Evolutionary conservation across 257 asterid genomes (phyloP).

Genomic region (Nicotiana benthamiana): DNA sequence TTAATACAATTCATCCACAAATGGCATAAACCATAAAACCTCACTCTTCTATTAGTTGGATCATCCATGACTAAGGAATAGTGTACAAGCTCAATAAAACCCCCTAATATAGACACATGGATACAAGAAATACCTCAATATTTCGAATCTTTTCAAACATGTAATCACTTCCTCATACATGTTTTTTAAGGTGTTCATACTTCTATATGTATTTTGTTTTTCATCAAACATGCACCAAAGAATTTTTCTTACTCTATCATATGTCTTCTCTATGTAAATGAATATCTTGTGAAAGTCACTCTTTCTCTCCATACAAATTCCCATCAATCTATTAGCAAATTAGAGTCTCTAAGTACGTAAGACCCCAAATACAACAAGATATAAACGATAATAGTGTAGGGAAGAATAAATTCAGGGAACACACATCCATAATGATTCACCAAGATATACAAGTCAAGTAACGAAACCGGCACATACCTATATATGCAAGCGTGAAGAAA

Average conservation of each 20-base stretch:
- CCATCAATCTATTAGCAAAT: neutral
- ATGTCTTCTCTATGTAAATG: neutral
- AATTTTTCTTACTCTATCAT: neutral
- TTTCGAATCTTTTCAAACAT: neutral
- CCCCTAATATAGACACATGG: neutral
- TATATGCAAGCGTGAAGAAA: slow-evolving; percentile 71
- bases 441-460: neutral
- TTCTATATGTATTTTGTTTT: neutral
- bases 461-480: slow-evolving; percentile 43
- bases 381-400: neutral
- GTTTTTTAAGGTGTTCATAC: neutral
- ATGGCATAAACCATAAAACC: neutral
- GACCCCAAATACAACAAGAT: neutral
- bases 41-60: neutral
- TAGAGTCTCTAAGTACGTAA: neutral
- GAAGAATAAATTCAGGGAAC: slow-evolving; percentile 4
- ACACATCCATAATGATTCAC: neutral
- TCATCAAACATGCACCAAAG: too few species aligned
- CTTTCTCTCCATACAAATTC: neutral
- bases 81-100: neutral
- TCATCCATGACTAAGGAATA: neutral
- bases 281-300: neutral
- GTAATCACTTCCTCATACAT: neutral
- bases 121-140: neutral
- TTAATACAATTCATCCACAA: neutral